Conservation (phyloP, 306 rosid species). For the Rosa chinensis region DNA sequence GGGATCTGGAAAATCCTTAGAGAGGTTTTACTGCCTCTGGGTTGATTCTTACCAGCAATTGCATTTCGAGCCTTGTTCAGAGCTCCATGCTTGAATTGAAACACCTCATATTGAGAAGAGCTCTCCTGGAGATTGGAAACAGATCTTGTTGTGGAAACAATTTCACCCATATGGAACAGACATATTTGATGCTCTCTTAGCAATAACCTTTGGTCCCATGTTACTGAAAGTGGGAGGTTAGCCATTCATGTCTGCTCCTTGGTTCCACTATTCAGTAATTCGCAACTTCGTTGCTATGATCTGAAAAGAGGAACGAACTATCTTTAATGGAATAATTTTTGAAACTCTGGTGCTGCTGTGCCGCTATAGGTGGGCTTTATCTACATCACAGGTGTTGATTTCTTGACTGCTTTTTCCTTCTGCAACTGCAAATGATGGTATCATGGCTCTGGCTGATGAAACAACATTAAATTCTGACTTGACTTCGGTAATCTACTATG, state of each 20-base stretch:
- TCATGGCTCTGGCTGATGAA: constrained; percentile 6
- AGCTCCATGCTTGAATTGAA: constrained; percentile 13
- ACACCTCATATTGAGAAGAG: constrained; percentile 5
- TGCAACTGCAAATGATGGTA: constrained; percentile 1
- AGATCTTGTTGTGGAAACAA: not conserved
- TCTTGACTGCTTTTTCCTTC: not conserved
- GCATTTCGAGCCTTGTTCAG: not conserved
- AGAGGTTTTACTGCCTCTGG: not conserved
- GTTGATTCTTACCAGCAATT: constrained; percentile 4
- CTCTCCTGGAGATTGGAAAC: constrained; percentile 5
- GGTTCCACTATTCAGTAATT: not conserved
- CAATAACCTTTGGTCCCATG: constrained; percentile 9
- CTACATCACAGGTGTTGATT: not conserved
- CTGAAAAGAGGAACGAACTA: constrained; percentile 7
- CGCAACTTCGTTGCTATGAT: not conserved
- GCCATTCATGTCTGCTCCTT: constrained; percentile 3
- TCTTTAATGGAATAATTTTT: constrained; percentile 5
- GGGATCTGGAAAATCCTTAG: constrained; percentile 1
- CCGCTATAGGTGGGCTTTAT: not conserved
- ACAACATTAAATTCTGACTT: not conserved
- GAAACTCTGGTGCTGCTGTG: not conserved
- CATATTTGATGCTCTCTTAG: not conserved
- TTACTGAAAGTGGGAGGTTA: not conserved
- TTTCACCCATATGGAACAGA: constrained; percentile 5
- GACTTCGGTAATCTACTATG: not conserved